Evolutionary conservation across 345 rosid genomes (phyloP), one percentile per base, ranked within the genome.

Genomic region (Eucalyptus paniculata): DNA sequence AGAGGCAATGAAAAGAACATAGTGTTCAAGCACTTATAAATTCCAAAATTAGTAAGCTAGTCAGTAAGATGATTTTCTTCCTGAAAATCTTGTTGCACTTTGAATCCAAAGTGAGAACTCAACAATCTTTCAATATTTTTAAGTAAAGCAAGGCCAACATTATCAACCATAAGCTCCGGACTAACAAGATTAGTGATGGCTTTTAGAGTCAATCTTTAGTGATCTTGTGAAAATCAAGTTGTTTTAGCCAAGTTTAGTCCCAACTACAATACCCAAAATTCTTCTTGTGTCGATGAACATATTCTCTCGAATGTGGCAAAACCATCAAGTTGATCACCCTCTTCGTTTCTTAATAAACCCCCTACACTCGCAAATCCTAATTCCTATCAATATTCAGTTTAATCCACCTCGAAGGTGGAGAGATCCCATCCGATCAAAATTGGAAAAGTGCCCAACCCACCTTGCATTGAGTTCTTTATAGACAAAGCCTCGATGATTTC

Each of bases 51-150:
- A 60, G 14, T 26, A 28, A 60, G 8, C 30, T 0, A 60, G 7
- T 0, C 2, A 11, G 0, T 0, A 24, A 0, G n/a, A 60, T 0
- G 0, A 60, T 28, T 12, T 60, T 28, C n/a, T 60, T 60, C 67
- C 4, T 0, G 8, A 26, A 60, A 12, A 6, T 60, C n/a, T 28
- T 28, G 0, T 60, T 60, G 0, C 67, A 28, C 16, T 60, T 60
- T 26, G 8, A 60, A 60, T 28, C 14, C 67, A 26, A 26, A 26
- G n/a, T 60, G 32, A 60, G 2, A 60, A 28, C 32, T 60, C 0
- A 60, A 60, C 0, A 12, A 0, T 12, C 8, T 60, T 60, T 6
- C 16, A 0, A 60, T 60, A 12, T 28, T 6, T 60, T 12, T 5
- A 60, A 60, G 32, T 28, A 26, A 60, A 60, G n/a, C 4, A 60